A percentile compares a stretch with the other conserved stretches of the same genome.
phyloP scores from a whole-genome alignment of 2,329 filamentous ascomycete species.

The Hymenoscyphus linearis region DNA sequence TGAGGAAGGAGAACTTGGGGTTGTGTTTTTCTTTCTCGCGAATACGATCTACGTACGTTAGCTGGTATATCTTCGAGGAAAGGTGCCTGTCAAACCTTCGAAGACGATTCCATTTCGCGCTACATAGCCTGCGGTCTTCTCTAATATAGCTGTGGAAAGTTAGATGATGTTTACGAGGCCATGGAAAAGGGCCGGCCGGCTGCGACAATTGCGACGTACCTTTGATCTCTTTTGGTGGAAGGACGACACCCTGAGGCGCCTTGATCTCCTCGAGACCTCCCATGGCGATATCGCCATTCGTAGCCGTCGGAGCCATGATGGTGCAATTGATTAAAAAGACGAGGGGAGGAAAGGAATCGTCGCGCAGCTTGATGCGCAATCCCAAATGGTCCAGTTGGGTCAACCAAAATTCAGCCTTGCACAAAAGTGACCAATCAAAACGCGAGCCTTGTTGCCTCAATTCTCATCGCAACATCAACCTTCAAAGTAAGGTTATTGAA shows the following conservation, averaged over 20 bases:
- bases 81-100: constrained; percentile 41
- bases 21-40: constrained; percentile 78
- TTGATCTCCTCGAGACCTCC: constrained; percentile 62
- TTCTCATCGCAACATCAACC: not conserved
- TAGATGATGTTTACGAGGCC: constrained; percentile 16
- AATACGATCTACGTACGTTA: constrained; percentile 59
- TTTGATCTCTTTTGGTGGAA: constrained; percentile 80
- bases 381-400: not conserved
- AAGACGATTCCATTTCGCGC: constrained; percentile 59
- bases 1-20: constrained; percentile 88
- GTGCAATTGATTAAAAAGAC: not conserved
- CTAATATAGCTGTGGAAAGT: constrained; percentile 56
- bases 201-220: constrained; percentile 35
- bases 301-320: constrained; percentile 31
- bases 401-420: constrained; percentile 11
- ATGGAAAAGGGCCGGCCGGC: not conserved
- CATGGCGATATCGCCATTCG: constrained; percentile 46
- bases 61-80: constrained; percentile 1
- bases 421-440: constrained; percentile 5
- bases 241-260: constrained; percentile 74
- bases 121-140: constrained; percentile 93
- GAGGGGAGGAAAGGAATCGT: not conserved
- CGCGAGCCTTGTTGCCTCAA: constrained; percentile 7
- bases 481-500: not conserved
- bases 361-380: not conserved